Evolutionary conservation across 1,284 basidiomycete genomes (phyloP), one percentile per base, ranked within the genome.

Genomic region (Cryptococcus sp.): DNA sequence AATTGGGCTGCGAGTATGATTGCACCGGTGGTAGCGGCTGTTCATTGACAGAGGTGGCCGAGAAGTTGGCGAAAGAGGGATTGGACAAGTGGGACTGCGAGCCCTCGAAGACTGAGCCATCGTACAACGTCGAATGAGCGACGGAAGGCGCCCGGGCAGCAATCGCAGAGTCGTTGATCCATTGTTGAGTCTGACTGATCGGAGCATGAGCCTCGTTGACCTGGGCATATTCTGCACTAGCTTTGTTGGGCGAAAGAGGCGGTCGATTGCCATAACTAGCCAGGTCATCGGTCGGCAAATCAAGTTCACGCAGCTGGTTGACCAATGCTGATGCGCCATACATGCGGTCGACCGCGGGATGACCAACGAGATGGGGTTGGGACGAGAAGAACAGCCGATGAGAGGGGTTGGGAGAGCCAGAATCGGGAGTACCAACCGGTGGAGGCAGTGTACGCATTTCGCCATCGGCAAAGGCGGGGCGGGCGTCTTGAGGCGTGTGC

Each of bases 251-350:
- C 16, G 65, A 54, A 2, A 47, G 44, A 38, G 62, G 54, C 25
- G 64, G 60, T 31, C 77, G 68, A 53, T 70, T 61, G 17, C 77
- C 78, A 63, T 78, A 80, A 54, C 70, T 75, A 16, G 76, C 69
- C 20, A 78, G 66, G 54, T 79, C 78, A 22, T 76, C 77, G 5
- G 77, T 78, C 1, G 80, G 80, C 15, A 81, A 64, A 47, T 80
- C 79, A 41, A 78, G 71, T 57, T 78, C 76, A 15, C 77, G 72
- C 7, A 80, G 65, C 57, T 80, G 77, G 52, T 77, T 68, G 20
- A 80, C 76, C 42, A 80, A 60, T 0, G 79, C 71, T 0, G 66
- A 65, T 39, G 66, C 61, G 27, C 65, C 57, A 41, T 64, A 62
- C 20, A 57, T 50, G 46, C 66, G 59, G 41, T 55, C 40, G 47